These are phyloP conservation scores for Coemansia sp. DNA, from an alignment of 192 early-diverging fungal genomes.

Conservation along the genomic window DNA sequence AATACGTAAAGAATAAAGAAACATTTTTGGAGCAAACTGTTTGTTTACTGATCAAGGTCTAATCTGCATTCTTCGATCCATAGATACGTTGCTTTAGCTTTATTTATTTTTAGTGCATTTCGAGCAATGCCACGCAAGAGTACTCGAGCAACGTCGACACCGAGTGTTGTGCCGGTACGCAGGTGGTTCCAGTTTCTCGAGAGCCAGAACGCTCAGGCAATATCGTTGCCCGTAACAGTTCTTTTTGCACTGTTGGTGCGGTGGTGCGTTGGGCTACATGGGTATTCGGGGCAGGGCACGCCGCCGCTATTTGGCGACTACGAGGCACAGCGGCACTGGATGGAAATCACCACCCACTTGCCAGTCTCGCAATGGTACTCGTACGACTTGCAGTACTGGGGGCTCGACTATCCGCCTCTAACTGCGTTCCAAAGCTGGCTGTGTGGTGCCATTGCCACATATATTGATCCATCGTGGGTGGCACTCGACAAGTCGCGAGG, in stretches of 20 bases:
- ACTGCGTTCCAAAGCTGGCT: constrained; percentile 93
- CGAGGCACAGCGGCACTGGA: constrained; percentile 98
- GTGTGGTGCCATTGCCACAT: constrained; percentile 71
- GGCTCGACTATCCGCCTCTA: constrained; percentile 95
- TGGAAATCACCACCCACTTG: constrained; percentile 87
- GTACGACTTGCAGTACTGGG: constrained; percentile 89
- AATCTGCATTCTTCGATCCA: neutral
- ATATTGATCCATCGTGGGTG: constrained; percentile 81
- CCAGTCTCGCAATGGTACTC: constrained; percentile 83
- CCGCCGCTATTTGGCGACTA: constrained; percentile 94
- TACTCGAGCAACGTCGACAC: neutral
- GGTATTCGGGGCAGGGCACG: constrained; percentile 70
- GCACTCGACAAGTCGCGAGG: constrained; percentile 85
- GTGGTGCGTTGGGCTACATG: constrained; percentile 64
- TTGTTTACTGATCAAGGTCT: neutral
- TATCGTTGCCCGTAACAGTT: constrained; percentile 35
- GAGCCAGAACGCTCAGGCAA: constrained; percentile 21
- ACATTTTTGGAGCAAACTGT: neutral
- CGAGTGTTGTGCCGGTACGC: constrained; percentile 22
- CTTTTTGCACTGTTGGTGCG: constrained; percentile 63
- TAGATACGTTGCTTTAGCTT: no score
- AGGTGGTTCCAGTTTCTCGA: constrained; percentile 45
- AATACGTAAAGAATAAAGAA: neutral
- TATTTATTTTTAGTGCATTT: no score
- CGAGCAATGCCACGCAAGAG: neutral